Evolutionary conservation across 2,329 filamentous ascomycete genomes (phyloP).

Genomic region (Neoscytalidium dimidiatum): DNA sequence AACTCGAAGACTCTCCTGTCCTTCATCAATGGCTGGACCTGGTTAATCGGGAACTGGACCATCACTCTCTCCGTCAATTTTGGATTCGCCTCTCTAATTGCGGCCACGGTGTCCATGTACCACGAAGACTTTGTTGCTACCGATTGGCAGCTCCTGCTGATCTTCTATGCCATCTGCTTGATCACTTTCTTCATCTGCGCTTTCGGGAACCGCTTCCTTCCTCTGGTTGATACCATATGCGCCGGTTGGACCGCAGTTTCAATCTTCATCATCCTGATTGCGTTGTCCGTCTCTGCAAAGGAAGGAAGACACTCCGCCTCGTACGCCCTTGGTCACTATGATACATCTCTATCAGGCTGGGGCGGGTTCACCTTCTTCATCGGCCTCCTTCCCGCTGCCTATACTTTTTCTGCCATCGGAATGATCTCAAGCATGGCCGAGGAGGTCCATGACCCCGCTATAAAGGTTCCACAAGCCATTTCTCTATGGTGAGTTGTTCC

Average conservation of each 20-base stretch:
- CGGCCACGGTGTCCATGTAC: slow-evolving; percentile 27
- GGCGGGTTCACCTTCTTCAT: slow-evolving; percentile 48
- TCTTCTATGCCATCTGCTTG: slow-evolving; percentile 47
- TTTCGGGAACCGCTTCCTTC: slow-evolving; percentile 44
- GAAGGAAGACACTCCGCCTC: slow-evolving; percentile 41
- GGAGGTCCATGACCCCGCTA: slow-evolving; percentile 35
- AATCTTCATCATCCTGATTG: slow-evolving; percentile 42
- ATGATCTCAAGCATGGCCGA: slow-evolving; percentile 25
- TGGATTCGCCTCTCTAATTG: slow-evolving; percentile 48
- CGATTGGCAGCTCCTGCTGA: slow-evolving; percentile 52
- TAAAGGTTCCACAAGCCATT: slow-evolving; percentile 45
- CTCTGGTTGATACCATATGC: slow-evolving; percentile 50
- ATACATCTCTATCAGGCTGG: slow-evolving; percentile 47
- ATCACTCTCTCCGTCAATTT: slow-evolving; percentile 42
- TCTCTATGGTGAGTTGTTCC: slow-evolving; percentile 37
- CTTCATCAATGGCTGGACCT: slow-evolving; percentile 46
- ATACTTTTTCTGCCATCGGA: slow-evolving; percentile 30
- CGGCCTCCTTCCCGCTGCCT: slow-evolving; percentile 42
- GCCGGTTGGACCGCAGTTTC: slow-evolving; percentile 50
- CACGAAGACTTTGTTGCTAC: slow-evolving; percentile 39
- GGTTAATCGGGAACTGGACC: slow-evolving; percentile 35
- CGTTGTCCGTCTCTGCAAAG: slow-evolving; percentile 53
- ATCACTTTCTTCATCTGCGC: slow-evolving; percentile 48
- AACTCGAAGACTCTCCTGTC: slow-evolving; percentile 48
- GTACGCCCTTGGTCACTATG: slow-evolving; percentile 51